Base-by-base conservation (phyloP, 495 filamentous ascomycete genomes). In the Aspergillus carlsbadensis region DNA sequence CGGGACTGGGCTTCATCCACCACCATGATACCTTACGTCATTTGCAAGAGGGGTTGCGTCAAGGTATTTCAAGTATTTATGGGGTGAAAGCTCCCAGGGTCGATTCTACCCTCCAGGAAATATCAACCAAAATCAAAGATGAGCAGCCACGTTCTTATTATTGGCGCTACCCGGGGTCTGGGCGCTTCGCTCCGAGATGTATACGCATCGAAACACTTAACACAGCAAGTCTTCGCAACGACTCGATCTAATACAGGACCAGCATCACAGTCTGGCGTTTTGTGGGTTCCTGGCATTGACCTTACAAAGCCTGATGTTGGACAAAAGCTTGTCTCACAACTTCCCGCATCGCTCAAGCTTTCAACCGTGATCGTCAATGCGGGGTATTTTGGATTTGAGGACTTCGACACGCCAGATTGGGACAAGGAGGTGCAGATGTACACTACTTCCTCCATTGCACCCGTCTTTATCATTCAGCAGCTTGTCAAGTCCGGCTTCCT, bases 391-490 rank as follows among this genome's bases (percentile, higher is more conserved):
- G 81, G 75, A 43, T 81, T 77, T 6, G 87, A 91, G 55, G 74
- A 78, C 18, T 80, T 84, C 42, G 80, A 83, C 35, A 70, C 75
- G n/a, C 85, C 85, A 3, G 77, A 86, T 53, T 89, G 79, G 77
- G 81, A 84, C 14, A 82, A 84, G 22, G 70, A 90, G 62, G 67
- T 88, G 18, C 76, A 73, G 29, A 91, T 89, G 86, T 91, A 91
- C 65, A 87, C 84, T 29, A 87, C 78, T 0, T 84, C 78, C 15
- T 77, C 86, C 0, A 80, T 91, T 35, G 84, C 81, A 1, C 87
- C 87, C 0, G 79, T 86, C 8, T 87, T 89, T 63, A 66, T 89
- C 21, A 76, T 89, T 11, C 82, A 86, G 55, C 66, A 79, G 24
- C 80, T 90, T 5, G 74, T 80, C 29, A 81, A 83, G 44, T 74